Evolutionary conservation across 495 filamentous ascomycete species (phyloP), one percentile per base, ranked within the genome.

Genomic region (Lophiostoma macrostomum): DNA sequence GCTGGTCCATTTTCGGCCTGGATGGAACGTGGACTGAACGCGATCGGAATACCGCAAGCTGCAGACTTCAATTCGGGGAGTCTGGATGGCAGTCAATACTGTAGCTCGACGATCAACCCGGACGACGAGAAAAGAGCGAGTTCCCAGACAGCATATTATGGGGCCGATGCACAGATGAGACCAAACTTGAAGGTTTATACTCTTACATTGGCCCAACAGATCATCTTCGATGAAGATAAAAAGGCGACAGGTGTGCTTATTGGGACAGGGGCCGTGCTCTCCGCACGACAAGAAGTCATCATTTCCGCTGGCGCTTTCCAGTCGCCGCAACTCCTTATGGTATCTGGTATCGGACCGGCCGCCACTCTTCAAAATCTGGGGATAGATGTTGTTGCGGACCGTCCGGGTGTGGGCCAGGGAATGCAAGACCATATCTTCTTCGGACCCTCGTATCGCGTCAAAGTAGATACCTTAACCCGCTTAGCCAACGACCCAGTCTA

Each of bases 251-350:
- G 76, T 6, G 75, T 81, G 0, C 13, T 46, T 6, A 77, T 80
- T n/a, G 50, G 68, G 7, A 60, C 71, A 45, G 46, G 44, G 3
- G 63, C 64, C 0, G 73, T 60, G 3, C 58, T 79, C 1, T 53
- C 38, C 2, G 78, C 79, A 6, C 64, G 50, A 2, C 73, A 74
- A 43, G 80, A 84, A 61, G 74, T 85, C 40, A 79, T 85, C 31
- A 20, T 84, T 0, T 76, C 78, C 3, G 77, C 78, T 2, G 80
- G 80, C 7, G 71, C 58, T 13, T 64, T 73, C 36, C 56, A 63
- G n/a, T 63, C 60, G 0, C 61, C 48, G 10, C 50, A 66, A 50
- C 22, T 61, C 31, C 50, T 67, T 3, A 56, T 65, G 59, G 50
- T 67, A 5, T 61, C 51, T 27, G 64, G 66, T 24, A 48, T 88